Conservation (phyloP, 768 basidiomycete species). For the Lentinula boryana region DNA sequence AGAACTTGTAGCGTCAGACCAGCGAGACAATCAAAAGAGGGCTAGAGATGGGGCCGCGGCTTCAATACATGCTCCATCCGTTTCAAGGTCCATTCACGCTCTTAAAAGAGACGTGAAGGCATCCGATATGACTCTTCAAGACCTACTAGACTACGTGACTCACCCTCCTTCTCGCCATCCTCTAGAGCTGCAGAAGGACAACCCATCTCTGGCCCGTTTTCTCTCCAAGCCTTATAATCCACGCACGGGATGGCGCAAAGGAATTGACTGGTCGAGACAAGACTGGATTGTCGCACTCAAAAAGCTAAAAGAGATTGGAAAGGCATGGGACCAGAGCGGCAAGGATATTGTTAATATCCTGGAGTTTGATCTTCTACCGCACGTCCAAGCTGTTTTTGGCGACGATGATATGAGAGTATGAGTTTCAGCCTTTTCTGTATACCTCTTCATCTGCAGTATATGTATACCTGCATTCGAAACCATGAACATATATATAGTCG, state of each 20-base stretch:
- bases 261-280: constrained; percentile 66
- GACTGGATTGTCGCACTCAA: constrained; percentile 58
- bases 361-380: constrained; percentile 38
- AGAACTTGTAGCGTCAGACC: constrained; percentile 48
- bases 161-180: constrained; percentile 13
- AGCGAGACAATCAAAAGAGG: constrained; percentile 12
- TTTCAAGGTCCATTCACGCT: constrained; percentile 48
- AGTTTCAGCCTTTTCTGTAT: no score
- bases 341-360: constrained; percentile 41
- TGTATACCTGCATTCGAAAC: neutral
- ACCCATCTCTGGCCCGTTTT: constrained; percentile 48
- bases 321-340: constrained; percentile 39
- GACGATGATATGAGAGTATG: constrained; percentile 17
- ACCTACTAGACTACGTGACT: constrained; percentile 54
- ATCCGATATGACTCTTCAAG: constrained; percentile 40
- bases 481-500: no score
- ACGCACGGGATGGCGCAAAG: constrained; percentile 48
- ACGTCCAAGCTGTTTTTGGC: constrained; percentile 44
- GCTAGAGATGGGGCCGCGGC: constrained; percentile 36
- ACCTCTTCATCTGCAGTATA: neutral
- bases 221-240: constrained; percentile 40
- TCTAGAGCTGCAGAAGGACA: constrained; percentile 17
- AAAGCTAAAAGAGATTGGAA: constrained; percentile 42
- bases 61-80: constrained; percentile 25
- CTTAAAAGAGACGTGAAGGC: constrained; percentile 35